Evolutionary conservation across 805 yeast genomes (phyloP), one percentile per base, ranked within the genome.

Genomic region (Suhomyces tanzawaensis): DNA sequence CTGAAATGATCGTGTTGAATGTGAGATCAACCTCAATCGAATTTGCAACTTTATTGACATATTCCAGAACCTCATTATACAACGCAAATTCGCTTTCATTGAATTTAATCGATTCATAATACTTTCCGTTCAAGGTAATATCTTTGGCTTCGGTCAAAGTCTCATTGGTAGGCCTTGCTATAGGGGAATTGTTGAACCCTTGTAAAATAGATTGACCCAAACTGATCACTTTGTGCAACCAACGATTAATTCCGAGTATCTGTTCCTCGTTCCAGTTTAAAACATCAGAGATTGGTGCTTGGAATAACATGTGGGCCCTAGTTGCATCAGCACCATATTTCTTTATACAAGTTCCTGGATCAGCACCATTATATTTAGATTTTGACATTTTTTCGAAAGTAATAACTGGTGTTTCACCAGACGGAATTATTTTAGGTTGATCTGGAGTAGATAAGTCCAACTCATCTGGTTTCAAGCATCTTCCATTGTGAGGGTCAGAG

Each of bases 321-420:
- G 91, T 85, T 1, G 96, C 89, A 66, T 93, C 99, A 1, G 96
- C 88, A 3, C 99, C 98, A 58, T 87, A 86, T 25, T 65, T 69
- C 8, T 53, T 55, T 19, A 93, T 89, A 49, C 91, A 85, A 42
- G 74, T 76, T 1, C 70, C 76, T 1, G 98, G 98, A 54, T 91
- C 95, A 2, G 86, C 95, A 12, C 99, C 99, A 53, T 93, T 93
- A 55, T 80, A 82, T 55, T 93, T 93, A 1, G 97, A 90, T 61
- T 93, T 93, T 2, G 97, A 90, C 99, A 93, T 93, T 55, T 93
- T 93, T 55, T 93, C 98, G 55, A 60, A 88, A 0, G 86, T 65
- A 1, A 85, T 57, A 0, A 42, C 39, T 0, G 95, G 87, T 0
- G 52, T 43, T 24, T 57, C 52, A 1, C 82, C 84, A 0, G 82